Conservation (phyloP, 2,329 filamentous ascomycete species). For the Aspergillus alliaceus region DNA sequence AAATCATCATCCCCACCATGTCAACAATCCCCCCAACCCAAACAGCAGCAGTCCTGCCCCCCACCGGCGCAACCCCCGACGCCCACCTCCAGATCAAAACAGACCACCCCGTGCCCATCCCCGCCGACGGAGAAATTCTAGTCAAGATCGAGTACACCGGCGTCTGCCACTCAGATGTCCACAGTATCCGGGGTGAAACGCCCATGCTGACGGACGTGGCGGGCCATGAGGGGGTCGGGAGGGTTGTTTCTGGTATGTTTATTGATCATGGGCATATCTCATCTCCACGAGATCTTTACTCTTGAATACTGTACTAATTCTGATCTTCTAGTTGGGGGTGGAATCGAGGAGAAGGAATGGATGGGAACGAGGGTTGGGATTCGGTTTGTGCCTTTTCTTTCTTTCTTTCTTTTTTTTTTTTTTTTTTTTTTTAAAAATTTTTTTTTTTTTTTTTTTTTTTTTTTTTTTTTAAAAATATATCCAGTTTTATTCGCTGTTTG, state of each 20-base stretch:
- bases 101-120: slow-evolving; percentile 36
- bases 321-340: slow-evolving; percentile 25
- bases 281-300: no score
- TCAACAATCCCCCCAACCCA: slow-evolving; percentile 27
- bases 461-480: no score
- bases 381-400: slow-evolving; percentile 22
- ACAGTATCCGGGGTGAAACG: slow-evolving; percentile 45
- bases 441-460: no score
- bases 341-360: slow-evolving; percentile 28
- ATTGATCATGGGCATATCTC: no score
- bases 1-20: neutral
- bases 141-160: slow-evolving; percentile 50
- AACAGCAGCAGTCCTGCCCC: slow-evolving; percentile 31
- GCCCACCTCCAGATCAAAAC: slow-evolving; percentile 25
- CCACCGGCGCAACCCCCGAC: slow-evolving; percentile 19
- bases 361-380: slow-evolving; percentile 33
- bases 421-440: no score
- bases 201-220: slow-evolving; percentile 47
- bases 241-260: slow-evolving; percentile 37
- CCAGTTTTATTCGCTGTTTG: no score
- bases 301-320: no score
- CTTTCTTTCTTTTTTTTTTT: neutral
- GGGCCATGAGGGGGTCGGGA: slow-evolving; percentile 49
- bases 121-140: slow-evolving; percentile 42
- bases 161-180: slow-evolving; percentile 50